phyloP scores from a whole-genome alignment of 2,329 filamentous ascomycete species.

The Ophidiomyces ophidiicola region DNA sequence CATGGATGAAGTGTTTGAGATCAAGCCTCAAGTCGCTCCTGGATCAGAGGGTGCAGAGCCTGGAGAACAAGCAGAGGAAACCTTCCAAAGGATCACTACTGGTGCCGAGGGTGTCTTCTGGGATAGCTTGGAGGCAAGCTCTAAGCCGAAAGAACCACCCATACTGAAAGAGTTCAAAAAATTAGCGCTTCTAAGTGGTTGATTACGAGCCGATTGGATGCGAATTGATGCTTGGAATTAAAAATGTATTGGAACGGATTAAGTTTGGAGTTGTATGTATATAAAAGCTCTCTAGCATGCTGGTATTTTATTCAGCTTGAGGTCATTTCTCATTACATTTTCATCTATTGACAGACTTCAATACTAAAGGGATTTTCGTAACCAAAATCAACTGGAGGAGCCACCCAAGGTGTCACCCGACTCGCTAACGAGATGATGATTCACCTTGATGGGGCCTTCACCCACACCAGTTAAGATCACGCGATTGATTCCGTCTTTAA shows the following conservation, averaged over 20 bases:
- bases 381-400: slow-evolving; percentile 8
- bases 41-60: slow-evolving; percentile 20
- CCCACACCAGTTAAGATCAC: slow-evolving; percentile 88
- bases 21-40: slow-evolving; percentile 19
- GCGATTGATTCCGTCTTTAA: slow-evolving; percentile 71
- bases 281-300: neutral
- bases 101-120: slow-evolving; percentile 29
- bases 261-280: neutral
- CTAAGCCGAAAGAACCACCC: slow-evolving; percentile 37
- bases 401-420: slow-evolving; percentile 41
- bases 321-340: slow-evolving; percentile 4
- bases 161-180: slow-evolving; percentile 39
- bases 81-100: slow-evolving; percentile 14
- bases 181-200: slow-evolving; percentile 27
- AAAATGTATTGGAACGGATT: slow-evolving; percentile 2
- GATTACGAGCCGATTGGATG: neutral
- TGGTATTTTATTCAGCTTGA: slow-evolving; percentile 1
- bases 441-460: slow-evolving; percentile 70
- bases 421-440: slow-evolving; percentile 62
- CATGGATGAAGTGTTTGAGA: slow-evolving; percentile 57
- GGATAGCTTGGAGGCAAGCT: slow-evolving; percentile 31
- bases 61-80: slow-evolving; percentile 16
- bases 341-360: neutral
- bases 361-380: too few relatives aligned
- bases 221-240: neutral